Conservation (phyloP, 2,329 filamentous ascomycete genomes). For the Hypomyces rosellus region DNA sequence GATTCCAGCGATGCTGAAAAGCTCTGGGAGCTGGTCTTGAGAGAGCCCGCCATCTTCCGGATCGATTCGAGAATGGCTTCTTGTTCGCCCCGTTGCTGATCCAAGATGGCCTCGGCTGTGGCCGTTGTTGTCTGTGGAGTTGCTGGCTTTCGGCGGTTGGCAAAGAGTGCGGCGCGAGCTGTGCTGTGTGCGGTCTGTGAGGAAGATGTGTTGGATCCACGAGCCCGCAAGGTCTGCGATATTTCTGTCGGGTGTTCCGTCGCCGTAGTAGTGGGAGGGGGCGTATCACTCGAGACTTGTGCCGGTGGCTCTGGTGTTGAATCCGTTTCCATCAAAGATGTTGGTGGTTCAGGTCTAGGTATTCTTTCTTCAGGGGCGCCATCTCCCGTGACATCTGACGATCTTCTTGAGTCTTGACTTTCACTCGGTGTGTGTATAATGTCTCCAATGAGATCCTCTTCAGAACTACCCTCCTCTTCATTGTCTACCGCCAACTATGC, state of each 20-base stretch:
- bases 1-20: slow-evolving; percentile 67
- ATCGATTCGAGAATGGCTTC: slow-evolving; percentile 76
- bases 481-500: slow-evolving; percentile 27
- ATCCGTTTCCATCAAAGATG: slow-evolving; percentile 20
- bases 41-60: slow-evolving; percentile 68
- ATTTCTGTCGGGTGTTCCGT: slow-evolving; percentile 25
- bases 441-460: slow-evolving; percentile 50
- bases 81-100: slow-evolving; percentile 74
- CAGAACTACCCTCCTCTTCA: slow-evolving; percentile 41
- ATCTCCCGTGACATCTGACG: slow-evolving; percentile 19
- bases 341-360: slow-evolving; percentile 43
- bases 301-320: slow-evolving; percentile 12
- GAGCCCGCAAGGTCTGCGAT: slow-evolving; percentile 29
- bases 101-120: slow-evolving; percentile 64
- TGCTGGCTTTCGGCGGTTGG: slow-evolving; percentile 30
- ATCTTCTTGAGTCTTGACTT: slow-evolving; percentile 38
- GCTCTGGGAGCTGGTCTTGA: slow-evolving; percentile 67
- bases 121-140: slow-evolving; percentile 37
- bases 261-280: slow-evolving; percentile 12
- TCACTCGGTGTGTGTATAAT: slow-evolving; percentile 51
- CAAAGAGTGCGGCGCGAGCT: slow-evolving; percentile 40
- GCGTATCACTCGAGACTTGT: slow-evolving; percentile 5
- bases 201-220: slow-evolving; percentile 18
- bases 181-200: slow-evolving; percentile 26
- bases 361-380: slow-evolving; percentile 17